phyloP scores from a whole-genome alignment of 352 stramenopile species.

The Phytophthora kernoviae region DNA sequence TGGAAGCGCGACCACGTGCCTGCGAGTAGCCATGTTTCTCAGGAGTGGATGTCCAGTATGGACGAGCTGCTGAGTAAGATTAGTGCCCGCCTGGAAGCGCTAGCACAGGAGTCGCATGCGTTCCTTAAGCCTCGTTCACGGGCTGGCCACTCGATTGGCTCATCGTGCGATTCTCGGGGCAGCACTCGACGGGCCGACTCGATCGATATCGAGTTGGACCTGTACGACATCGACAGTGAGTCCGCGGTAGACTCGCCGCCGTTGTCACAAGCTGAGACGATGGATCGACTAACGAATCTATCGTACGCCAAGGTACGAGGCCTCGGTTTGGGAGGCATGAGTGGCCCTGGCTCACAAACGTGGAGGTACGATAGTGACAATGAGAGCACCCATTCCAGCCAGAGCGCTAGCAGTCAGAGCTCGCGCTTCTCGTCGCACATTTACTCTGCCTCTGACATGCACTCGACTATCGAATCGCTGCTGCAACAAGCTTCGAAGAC shows the following conservation, averaged over 20 bases:
- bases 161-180: constrained; percentile 52
- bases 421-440: constrained; percentile 48
- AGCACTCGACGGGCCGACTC: constrained; percentile 70
- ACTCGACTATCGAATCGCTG: constrained; percentile 79
- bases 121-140: constrained; percentile 45
- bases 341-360: constrained; percentile 26
- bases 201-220: constrained; percentile 55
- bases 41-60: constrained; percentile 57
- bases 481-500: constrained; percentile 71
- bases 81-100: constrained; percentile 49
- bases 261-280: constrained; percentile 38
- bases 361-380: constrained; percentile 67
- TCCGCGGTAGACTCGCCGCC: constrained; percentile 36
- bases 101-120: constrained; percentile 47
- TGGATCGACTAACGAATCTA: constrained; percentile 36
- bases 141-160: constrained; percentile 62
- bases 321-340: constrained; percentile 29
- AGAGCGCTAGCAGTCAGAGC: constrained; percentile 46
- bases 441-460: constrained; percentile 62
- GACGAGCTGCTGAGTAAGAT: constrained; percentile 43
- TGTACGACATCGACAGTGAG: constrained; percentile 66
- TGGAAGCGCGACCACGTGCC: constrained; percentile 60
- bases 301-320: constrained; percentile 53
- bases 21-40: constrained; percentile 65
- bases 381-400: constrained; percentile 54